Evolutionary conservation across 106 monocot genomes (phyloP), one percentile per base, ranked within the genome.

Genomic region (Phalaenopsis aphrodite): DNA sequence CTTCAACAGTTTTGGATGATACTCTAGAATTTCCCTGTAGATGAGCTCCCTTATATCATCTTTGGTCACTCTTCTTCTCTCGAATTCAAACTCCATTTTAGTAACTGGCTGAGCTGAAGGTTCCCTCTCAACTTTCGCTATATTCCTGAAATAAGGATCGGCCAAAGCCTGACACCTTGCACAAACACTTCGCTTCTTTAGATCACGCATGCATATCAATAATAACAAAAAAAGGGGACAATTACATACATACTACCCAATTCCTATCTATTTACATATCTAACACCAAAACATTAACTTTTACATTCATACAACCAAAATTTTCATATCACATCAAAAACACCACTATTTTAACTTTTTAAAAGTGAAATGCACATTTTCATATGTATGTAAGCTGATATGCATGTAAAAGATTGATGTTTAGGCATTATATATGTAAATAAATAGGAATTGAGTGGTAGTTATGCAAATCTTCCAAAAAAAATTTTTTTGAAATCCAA

Each of bases 11-110:
- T 93, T 89, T 19, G 93, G 95, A 80, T 95, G 93, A 85, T 95
- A 95, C 81, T 95, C 95, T 0, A 95, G 87, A 83, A 93, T 93
- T 83, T 95, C 95, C 41, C 89, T 81, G 75, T 89, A 95, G 76
- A 95, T 95, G 46, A 95, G 93, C 77, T 95, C 95, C 82, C 95
- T 89, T 21, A 93, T 82, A 84, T 95, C 95, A 82, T 95, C 95
- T 77, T 95, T 95, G n/a, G 83, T 88, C 49, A 93, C 83, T 78
- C 91, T 88, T 37, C 93, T 82, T 72, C 95, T 89, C 83, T 95
- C 95, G 81, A 95, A 95, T 77, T 95, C 95, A 85, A 95, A 95
- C 74, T 95, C 95, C 86, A 95, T 84, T 74, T 95, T 95, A 42
- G 93, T 91, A 61, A 95, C 89, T 8, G 89, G 89, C 65, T 89